Conservation (phyloP, 2,329 filamentous ascomycete genomes). For the Fusarium sp. region DNA sequence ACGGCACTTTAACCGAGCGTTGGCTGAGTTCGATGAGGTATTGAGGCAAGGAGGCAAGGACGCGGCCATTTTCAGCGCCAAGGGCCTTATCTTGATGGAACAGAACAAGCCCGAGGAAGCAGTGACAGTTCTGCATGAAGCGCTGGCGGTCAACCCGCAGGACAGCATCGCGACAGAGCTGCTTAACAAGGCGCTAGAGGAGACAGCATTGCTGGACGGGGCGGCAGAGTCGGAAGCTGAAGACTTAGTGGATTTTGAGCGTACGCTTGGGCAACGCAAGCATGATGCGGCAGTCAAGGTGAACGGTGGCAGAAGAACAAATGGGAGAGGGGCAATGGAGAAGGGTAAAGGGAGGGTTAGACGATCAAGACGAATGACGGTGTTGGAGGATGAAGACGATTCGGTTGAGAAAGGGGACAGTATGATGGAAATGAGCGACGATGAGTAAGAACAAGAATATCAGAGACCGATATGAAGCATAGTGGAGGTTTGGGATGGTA, state of each 20-base stretch:
- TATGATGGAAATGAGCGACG: slow-evolving; percentile 71
- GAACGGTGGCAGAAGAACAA: slow-evolving; percentile 50
- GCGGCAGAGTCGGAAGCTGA: slow-evolving; percentile 64
- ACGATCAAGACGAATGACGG: slow-evolving; percentile 50
- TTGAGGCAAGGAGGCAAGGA: slow-evolving; percentile 86
- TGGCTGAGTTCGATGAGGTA: slow-evolving; percentile 89
- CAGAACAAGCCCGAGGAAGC: slow-evolving; percentile 82
- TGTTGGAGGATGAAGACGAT: slow-evolving; percentile 55
- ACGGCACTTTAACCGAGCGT: slow-evolving; percentile 77
- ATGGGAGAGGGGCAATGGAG: slow-evolving; percentile 48
- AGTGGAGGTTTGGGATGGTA: slow-evolving; percentile 13
- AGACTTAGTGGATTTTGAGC: slow-evolving; percentile 66
- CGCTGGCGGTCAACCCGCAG: slow-evolving; percentile 82
- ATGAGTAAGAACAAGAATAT: slow-evolving; percentile 54
- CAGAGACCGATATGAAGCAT: slow-evolving; percentile 9
- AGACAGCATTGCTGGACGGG: slow-evolving; percentile 66
- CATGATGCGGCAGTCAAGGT: slow-evolving; percentile 59
- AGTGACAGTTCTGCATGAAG: slow-evolving; percentile 86
- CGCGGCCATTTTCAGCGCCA: slow-evolving; percentile 82
- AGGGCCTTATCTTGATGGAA: slow-evolving; percentile 88
- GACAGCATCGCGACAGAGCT: slow-evolving; percentile 86
- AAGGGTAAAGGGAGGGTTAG: slow-evolving; percentile 65
- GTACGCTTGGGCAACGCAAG: slow-evolving; percentile 64
- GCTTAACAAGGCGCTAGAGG: slow-evolving; percentile 78
- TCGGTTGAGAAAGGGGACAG: slow-evolving; percentile 60